Base-by-base conservation (phyloP, 495 filamentous ascomycete species). In the Penicillium macrosclerotiorum region DNA sequence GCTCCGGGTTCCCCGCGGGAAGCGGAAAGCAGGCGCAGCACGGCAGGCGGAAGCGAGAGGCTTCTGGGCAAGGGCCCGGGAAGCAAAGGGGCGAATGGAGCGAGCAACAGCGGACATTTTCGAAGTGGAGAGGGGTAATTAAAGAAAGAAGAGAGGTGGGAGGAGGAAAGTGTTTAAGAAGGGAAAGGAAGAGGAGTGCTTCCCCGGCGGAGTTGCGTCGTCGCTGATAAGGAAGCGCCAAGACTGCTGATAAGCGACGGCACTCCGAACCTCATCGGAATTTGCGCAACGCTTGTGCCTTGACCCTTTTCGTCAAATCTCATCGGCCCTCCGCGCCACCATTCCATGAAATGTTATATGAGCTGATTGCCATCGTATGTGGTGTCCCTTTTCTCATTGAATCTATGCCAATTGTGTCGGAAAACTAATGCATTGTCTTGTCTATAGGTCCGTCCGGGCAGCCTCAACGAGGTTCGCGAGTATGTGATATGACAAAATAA, bases 281-380 rank as follows among this genome's bases (percentile, higher is more conserved):
- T 62, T 62, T 62, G 45, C 52, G 50, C 49, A 45, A 40, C 42
- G 30, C 27, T 25, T 20, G 23, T 42, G 29, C 30, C 42, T 47
- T 37, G 45, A 16, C 29, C 26, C 40, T 40, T 43, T 27, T 19
- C 42, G 11, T 23, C 39, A 30, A 32, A 34, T 23, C 22, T 50
- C 25, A 46, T 56, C 45, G 51, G 45, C 35, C 37, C 42, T 49
- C 25, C 41, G 42, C 57, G 38, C 52, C 53, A 57, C 42, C 53
- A 37, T 33, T 52, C 48, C 45, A 57, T 54, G 56, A 55, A 20
- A 98, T 98, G 93, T 77, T 98, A 73, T 98, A 98, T 76, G 93
- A 98, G 68, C 75, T 95, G 51, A 95, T 98, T 65, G 93, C 89
- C 51, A 83, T 96, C 66, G 93, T 97, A 76, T 61, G 86, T 77